Evolutionary conservation across 495 filamentous ascomycete species (phyloP).

Genomic region (Penicillium arizonense): DNA sequence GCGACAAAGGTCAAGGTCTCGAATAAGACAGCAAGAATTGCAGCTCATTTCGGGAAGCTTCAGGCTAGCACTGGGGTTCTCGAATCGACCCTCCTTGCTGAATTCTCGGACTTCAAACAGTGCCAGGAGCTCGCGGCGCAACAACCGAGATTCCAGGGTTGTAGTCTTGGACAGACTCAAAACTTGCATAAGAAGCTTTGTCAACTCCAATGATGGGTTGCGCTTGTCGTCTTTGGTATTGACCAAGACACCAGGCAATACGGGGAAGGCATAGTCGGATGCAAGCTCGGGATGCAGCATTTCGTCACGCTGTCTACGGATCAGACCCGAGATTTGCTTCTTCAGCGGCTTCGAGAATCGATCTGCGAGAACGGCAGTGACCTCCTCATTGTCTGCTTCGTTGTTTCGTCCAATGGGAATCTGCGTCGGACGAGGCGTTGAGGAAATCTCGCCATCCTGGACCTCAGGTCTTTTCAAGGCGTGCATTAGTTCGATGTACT

Average conservation of each 20-base stretch:
- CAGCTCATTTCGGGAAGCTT: conserved; percentile 76
- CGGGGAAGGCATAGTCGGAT: conserved; percentile 83
- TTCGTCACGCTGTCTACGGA: conserved; percentile 81
- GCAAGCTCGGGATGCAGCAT: conserved; percentile 86
- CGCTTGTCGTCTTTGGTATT: conserved; percentile 58
- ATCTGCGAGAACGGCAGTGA: conserved; percentile 62
- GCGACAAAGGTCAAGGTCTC: conserved; percentile 92
- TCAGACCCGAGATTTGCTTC: conserved; percentile 76
- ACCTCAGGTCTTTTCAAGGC: conserved; percentile 65
- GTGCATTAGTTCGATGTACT: conserved; percentile 96
- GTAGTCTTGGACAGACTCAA: conserved; percentile 79
- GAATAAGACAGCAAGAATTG: conserved; percentile 79
- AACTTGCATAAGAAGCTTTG: conserved; percentile 88
- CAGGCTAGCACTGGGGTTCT: conserved; percentile 77
- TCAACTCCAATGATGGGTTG: conserved; percentile 85
- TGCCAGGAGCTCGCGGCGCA: conserved; percentile 84
- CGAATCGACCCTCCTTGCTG: conserved; percentile 78
- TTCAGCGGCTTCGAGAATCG: conserved; percentile 85
- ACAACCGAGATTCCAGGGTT: conserved; percentile 76
- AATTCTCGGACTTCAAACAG: conserved; percentile 96
- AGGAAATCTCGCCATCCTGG: conserved; percentile 38
- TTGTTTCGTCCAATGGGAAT: conserved; percentile 50
- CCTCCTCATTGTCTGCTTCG: conserved; percentile 57
- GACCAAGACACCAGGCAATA: conserved; percentile 69
- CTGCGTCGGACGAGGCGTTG: conserved; percentile 78